Conservation (phyloP, 2,329 filamentous ascomycete genomes). For the Tolypocladium cylindrosporum region DNA sequence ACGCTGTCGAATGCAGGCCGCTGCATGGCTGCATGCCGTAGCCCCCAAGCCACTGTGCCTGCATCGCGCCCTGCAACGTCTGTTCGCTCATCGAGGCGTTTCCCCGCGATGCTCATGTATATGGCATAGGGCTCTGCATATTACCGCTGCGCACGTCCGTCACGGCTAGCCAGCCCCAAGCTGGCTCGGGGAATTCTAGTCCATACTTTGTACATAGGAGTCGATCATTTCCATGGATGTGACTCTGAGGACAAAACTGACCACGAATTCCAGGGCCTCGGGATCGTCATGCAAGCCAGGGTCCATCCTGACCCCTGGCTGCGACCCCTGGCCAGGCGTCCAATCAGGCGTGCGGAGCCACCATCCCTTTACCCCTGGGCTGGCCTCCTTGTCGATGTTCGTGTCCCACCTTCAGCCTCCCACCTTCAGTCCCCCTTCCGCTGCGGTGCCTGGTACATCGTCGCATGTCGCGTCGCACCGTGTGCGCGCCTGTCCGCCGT, state of each 20-base stretch:
- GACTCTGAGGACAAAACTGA: background rate
- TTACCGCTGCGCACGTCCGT: background rate
- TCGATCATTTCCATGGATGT: background rate
- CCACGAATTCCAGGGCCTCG: background rate
- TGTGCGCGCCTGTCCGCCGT: background rate
- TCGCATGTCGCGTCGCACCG: background rate
- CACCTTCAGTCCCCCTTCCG: background rate
- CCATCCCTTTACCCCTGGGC: background rate
- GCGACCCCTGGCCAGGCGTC: conserved; percentile 1
- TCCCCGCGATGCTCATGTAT: background rate
- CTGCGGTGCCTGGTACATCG: background rate
- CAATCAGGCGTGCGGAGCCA: background rate
- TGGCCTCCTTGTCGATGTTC: background rate
- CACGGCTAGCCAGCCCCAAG: background rate
- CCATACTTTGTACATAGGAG: background rate
- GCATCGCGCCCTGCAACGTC: background rate
- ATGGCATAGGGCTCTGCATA: background rate
- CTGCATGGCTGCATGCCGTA: background rate
- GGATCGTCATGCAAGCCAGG: background rate
- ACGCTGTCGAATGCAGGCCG: background rate
- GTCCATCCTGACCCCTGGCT: background rate
- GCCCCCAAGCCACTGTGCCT: background rate
- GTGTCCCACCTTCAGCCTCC: background rate
- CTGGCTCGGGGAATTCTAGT: background rate
- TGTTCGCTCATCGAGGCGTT: background rate